Base-by-base conservation (phyloP, 164 flowering plant species). In the Annona cherimola region DNA sequence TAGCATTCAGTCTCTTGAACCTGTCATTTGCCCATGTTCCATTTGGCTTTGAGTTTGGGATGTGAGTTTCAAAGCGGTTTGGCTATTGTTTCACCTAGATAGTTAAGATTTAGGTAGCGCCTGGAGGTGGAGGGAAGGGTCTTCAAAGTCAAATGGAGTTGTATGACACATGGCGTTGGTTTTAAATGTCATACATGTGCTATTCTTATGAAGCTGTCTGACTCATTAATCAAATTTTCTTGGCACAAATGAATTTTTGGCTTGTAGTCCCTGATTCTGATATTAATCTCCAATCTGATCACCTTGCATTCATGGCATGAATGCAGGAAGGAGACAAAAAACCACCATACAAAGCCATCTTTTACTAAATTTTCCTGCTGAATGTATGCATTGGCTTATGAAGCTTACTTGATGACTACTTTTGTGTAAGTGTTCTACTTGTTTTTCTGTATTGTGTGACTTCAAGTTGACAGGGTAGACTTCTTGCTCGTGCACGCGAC, bases 381-480 rank as follows among this genome's bases (percentile, higher is more conserved):
- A 6, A 50, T 50, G 57, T 50, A 50, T 50, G 9, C 57, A 50
- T 16, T 12, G 43, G 44, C 16, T 4, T 64, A 41, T 40, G 18
- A 42, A 64, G 16, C n/a, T 42, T 64, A 42, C 4, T 14, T 42
- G 16, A n/a, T 26, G 35, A 5, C 50, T 43, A 42, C 16, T 64
- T 59, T 59, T 65, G 35, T 77, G 61, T 73, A 68, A 73, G 63
- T 72, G 64, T 44, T 68, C 54, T 73, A 45, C 62, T 26, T 79
- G 75, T 71, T 70, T 83, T 86, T 68, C 71, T 81, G 81, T 78
- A 68, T 76, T 79, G 75, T 83, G 83, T 89, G 84, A 82, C 88
- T 89, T 84, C 71, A 95, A 95, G 99, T 88, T 87, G 93, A 90
- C 97, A 95, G 98, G 99, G 99, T 78, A 89, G 86, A 79, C 97